phyloP scores from a whole-genome alignment of 2,329 filamentous ascomycete species.

The Phialophora chinensis region DNA sequence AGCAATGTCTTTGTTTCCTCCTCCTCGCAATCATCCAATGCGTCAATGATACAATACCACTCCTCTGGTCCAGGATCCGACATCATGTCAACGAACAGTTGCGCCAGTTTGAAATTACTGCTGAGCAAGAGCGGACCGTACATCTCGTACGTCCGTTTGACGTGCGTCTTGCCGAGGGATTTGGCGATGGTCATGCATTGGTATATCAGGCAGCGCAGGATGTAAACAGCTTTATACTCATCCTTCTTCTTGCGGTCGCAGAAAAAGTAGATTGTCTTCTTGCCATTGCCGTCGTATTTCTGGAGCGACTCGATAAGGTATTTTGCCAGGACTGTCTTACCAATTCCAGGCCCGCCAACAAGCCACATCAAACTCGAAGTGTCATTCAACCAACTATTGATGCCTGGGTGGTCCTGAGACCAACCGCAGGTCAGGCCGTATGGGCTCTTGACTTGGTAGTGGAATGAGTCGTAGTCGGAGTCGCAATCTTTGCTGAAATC shows the following conservation, averaged over 20 bases:
- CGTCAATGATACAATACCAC: conserved; percentile 7
- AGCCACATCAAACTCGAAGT: background rate
- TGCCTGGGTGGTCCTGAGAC: background rate
- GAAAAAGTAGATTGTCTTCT: conserved; percentile 2
- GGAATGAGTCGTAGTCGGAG: background rate
- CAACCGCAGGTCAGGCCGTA: background rate
- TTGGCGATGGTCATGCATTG: background rate
- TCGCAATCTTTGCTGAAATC: background rate
- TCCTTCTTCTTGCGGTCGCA: background rate
- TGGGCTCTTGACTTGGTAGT: background rate
- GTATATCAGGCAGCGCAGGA: background rate
- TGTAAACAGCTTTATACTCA: background rate
- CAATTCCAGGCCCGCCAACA: background rate
- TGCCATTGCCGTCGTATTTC: background rate
- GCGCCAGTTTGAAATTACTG: background rate
- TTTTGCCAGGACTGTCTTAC: conserved; percentile 1
- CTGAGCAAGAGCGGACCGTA: background rate
- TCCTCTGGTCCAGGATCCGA: background rate
- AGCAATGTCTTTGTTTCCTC: background rate
- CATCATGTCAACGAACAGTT: background rate
- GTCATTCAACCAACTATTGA: background rate
- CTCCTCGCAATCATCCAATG: conserved; percentile 1
- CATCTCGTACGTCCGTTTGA: background rate
- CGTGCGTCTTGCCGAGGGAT: background rate
- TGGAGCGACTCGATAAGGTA: background rate